Evolutionary conservation across 2,329 filamentous ascomycete genomes (phyloP).

Genomic region (Aureobasidium lini): DNA sequence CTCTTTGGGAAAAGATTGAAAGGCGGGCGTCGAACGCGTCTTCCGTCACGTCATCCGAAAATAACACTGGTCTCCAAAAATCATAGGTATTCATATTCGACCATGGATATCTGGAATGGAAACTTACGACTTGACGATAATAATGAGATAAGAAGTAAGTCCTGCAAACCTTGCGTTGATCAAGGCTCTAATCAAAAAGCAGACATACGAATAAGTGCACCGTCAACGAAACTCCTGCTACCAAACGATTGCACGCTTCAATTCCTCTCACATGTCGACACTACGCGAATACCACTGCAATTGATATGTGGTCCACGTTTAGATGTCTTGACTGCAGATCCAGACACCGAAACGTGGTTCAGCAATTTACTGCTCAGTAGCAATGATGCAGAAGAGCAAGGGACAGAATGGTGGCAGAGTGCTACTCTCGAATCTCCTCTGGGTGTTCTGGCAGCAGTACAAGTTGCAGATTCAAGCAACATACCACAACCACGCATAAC

Average conservation of each 20-base stretch:
- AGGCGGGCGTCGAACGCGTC: not conserved
- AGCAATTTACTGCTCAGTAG: slow-evolving; percentile 26
- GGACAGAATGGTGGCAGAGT: slow-evolving; percentile 31
- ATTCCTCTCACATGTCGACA: slow-evolving; percentile 36
- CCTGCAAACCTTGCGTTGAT: fast-evolving
- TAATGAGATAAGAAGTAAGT: not conserved
- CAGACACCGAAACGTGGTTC: slow-evolving; percentile 34
- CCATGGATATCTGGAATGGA: slow-evolving; percentile 1
- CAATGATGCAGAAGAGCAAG: slow-evolving; percentile 12
- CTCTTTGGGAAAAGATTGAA: slow-evolving; percentile 2
- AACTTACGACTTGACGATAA: slow-evolving; percentile 1
- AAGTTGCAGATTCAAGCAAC: not conserved
- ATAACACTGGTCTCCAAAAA: not conserved
- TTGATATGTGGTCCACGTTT: slow-evolving; percentile 31
- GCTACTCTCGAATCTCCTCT: slow-evolving; percentile 32
- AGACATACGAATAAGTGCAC: slow-evolving; percentile 5
- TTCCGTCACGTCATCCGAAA: not conserved
- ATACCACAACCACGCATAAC: slow-evolving; percentile 25
- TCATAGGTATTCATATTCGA: not conserved
- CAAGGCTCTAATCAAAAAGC: not conserved
- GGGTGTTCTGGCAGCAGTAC: slow-evolving; percentile 32
- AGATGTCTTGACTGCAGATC: slow-evolving; percentile 30
- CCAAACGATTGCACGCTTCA: slow-evolving; percentile 12
- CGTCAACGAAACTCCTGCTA: not conserved
- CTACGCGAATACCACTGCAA: slow-evolving; percentile 33